Base-by-base conservation (phyloP, 2,329 filamentous ascomycete genomes). In the Pestalotiopsis sp. region DNA sequence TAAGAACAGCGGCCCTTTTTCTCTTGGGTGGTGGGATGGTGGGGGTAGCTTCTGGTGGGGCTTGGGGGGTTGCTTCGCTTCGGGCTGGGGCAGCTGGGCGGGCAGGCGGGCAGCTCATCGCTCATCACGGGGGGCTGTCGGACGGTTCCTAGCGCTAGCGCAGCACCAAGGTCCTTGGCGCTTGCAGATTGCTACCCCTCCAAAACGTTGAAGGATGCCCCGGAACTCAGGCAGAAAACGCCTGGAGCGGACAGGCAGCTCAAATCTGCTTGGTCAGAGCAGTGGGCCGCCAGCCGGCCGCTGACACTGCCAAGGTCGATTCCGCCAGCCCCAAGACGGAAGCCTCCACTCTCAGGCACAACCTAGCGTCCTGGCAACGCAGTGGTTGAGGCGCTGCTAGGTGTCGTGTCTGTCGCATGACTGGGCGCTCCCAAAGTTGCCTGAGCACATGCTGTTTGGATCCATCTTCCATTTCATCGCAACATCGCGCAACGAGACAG, bases 341-440 rank as follows among this genome's bases (percentile, higher is more conserved):
- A 59, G 27, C 25, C 27, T 62, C 59, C 59, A 62, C 59, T 62
- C 31, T 62, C 14, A 62, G 59, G 59, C 59, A 62, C 59, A 36
- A 36, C 59, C 27, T 36, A 62, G 25, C 31, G 59, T 31, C 59
- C 27, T 39, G n/a, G 59, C 59, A 62, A 62, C 59, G 14, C 27
- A 38, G 14, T 14, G 25, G 25, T 25, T 27, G 27, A 59, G 57
- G 57, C 27, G 20, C 31, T 36, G 31, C 31, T 36, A 36, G 57
- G 25, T 36, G 14, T 14, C 38, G 31, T 39, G 36, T 39, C 59
- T n/a, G 59, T 62, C 59, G 59, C 36, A 62, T 62, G 59, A 62
- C 59, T 39, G 23, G 17, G 17, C 45, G 45, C 45, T 52, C 14
- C 17, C 59, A 12, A 62, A 36, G n/a, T 14, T 12, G 59, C 36